These are phyloP conservation scores for Cetraspora pellucida DNA, from an alignment of 192 early-diverging fungal species.

Conservation along the genomic window DNA sequence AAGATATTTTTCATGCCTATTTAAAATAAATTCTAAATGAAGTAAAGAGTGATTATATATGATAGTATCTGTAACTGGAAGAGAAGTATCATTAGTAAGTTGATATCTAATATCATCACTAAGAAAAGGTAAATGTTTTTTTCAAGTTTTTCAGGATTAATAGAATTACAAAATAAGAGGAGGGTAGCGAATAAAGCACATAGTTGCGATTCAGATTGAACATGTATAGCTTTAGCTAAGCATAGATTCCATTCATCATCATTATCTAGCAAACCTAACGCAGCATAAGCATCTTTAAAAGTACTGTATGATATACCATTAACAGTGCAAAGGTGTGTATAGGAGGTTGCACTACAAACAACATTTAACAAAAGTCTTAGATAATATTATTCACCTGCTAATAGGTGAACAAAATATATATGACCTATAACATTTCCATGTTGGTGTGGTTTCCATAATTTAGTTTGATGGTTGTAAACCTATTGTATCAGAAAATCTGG, in stretches of 20 bases:
- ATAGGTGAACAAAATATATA: conserved; percentile 30
- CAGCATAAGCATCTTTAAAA: conserved; percentile 37
- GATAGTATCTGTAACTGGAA: conserved; percentile 2
- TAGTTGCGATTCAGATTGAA: conserved; percentile 29
- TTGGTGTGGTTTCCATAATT: conserved; percentile 21
- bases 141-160: conserved; percentile 6
- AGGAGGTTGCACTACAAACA: conserved; percentile 34
- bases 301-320: conserved; percentile 4
- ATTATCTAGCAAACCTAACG: conserved; percentile 36
- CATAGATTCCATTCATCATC: conserved; percentile 37
- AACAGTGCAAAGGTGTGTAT: conserved; percentile 33
- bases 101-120: conserved; percentile 34
- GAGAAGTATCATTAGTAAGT: neutral
- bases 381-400: conserved; percentile 38
- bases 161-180: conserved; percentile 3
- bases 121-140: neutral
- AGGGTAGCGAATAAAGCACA: conserved; percentile 32
- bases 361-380: conserved; percentile 33
- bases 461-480: conserved; percentile 19
- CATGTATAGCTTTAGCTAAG: conserved; percentile 29
- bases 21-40: conserved; percentile 6
- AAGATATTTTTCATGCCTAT: conserved; percentile 24
- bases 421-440: conserved; percentile 32
- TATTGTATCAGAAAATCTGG: conserved; percentile 23
- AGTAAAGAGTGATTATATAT: conserved; percentile 5